Conservation (phyloP, 768 basidiomycete species). For the Macrolepiota albuminosa region DNA sequence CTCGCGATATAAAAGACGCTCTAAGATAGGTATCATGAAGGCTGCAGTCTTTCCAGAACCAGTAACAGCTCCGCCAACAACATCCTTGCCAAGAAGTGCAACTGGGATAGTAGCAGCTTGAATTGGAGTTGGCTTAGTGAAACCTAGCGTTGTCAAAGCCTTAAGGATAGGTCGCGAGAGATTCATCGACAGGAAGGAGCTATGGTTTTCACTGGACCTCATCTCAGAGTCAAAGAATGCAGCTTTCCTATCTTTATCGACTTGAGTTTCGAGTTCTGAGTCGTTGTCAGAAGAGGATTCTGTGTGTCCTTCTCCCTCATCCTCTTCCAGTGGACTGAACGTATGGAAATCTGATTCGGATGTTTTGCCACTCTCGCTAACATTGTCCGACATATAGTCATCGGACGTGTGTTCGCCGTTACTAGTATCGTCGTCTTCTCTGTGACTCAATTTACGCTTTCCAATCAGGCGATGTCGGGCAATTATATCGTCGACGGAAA, state of each 20-base stretch:
- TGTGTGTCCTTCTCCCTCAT: slow-evolving; percentile 26
- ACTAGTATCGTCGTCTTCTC: slow-evolving; percentile 31
- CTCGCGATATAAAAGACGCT: slow-evolving; percentile 89
- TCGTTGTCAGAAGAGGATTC: slow-evolving; percentile 29
- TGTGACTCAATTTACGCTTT: slow-evolving; percentile 62
- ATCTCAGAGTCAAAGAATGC: slow-evolving; percentile 79
- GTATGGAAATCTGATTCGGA: slow-evolving; percentile 26
- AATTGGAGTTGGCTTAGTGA: slow-evolving; percentile 88
- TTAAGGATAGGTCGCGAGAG: slow-evolving; percentile 92
- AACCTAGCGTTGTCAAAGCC: slow-evolving; percentile 78
- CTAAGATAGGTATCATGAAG: slow-evolving; percentile 91
- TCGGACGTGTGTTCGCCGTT: slow-evolving; percentile 27
- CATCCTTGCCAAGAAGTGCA: slow-evolving; percentile 90
- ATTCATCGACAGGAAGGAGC: slow-evolving; percentile 90
- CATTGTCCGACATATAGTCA: slow-evolving; percentile 23
- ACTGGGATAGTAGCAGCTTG: slow-evolving; percentile 93
- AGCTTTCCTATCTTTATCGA: slow-evolving; percentile 73
- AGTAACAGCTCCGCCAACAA: slow-evolving; percentile 94
- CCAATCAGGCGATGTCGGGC: slow-evolving; percentile 54
- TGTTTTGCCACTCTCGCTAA: slow-evolving; percentile 26
- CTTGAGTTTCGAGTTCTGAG: slow-evolving; percentile 53
- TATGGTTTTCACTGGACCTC: slow-evolving; percentile 45
- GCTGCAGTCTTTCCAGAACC: slow-evolving; percentile 99
- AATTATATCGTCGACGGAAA: slow-evolving; percentile 92
- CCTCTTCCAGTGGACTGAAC: slow-evolving; percentile 23